Conservation (phyloP, 345 rosid genomes). For the Populus pruinosa region DNA sequence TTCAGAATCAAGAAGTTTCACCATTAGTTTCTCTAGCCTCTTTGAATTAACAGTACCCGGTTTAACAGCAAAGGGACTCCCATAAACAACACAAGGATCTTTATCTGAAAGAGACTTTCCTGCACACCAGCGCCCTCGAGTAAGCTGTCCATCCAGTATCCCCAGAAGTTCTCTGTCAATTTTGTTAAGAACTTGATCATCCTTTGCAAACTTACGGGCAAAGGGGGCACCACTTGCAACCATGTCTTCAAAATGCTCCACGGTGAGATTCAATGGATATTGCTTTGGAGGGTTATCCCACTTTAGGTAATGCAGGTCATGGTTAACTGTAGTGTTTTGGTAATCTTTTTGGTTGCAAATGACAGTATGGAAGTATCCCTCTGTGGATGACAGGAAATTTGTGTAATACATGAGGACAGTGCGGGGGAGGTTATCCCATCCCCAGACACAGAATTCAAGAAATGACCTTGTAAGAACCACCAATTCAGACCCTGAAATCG, state of each 20-base stretch:
- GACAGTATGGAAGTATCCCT: slow-evolving; percentile 90
- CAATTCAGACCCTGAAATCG: slow-evolving; percentile 67
- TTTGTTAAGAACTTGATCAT: slow-evolving; percentile 54
- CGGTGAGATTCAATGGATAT: slow-evolving; percentile 47
- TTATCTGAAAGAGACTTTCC: slow-evolving; percentile 33
- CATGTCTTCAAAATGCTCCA: slow-evolving; percentile 65
- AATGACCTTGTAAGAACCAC: slow-evolving; percentile 71
- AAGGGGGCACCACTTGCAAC: slow-evolving; percentile 85
- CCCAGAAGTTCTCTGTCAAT: slow-evolving; percentile 60
- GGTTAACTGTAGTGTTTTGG: slow-evolving; percentile 85
- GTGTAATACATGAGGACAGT: slow-evolving; percentile 87
- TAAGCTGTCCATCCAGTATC: slow-evolving; percentile 34
- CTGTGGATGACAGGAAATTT: slow-evolving; percentile 72
- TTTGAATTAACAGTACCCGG: slow-evolving; percentile 50
- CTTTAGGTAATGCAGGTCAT: slow-evolving; percentile 66
- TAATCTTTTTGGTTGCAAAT: slow-evolving; percentile 85
- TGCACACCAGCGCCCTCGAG: slow-evolving; percentile 62
- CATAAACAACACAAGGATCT: slow-evolving; percentile 48
- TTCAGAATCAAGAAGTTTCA: slow-evolving; percentile 62
- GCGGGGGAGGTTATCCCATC: slow-evolving; percentile 97
- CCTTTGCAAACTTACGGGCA: slow-evolving; percentile 63
- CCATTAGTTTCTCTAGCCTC: slow-evolving; percentile 68
- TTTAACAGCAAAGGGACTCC: slow-evolving; percentile 49
- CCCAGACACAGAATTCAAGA: slow-evolving; percentile 87
- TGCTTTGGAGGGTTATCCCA: slow-evolving; percentile 85